Evolutionary conservation across 1,284 basidiomycete genomes (phyloP), one percentile per base, ranked within the genome.

Genomic region (Nidula niveotomentosa): DNA sequence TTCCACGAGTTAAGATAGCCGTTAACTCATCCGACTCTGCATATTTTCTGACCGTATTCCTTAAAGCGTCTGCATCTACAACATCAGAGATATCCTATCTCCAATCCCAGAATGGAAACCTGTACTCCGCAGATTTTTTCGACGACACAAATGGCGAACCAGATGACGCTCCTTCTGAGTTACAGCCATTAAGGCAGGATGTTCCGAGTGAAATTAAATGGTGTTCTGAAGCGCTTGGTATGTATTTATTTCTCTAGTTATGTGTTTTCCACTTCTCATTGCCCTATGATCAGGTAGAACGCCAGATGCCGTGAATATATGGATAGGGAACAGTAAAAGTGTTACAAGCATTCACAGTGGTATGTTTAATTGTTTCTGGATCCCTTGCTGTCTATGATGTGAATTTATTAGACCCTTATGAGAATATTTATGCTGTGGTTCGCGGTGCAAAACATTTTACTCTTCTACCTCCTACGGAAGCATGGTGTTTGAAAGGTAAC

Each of bases 81-180:
- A 46, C 45, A 8, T 56, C 63, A 15, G 81, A 90, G 52, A 78
- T 87, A 3, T 73, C 78, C 57, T 96, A 96, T 69, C 76, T 96
- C 6, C 94, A 96, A 68, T 92, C 90, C 1, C 94, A 96, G 69
- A 93, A 96, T 68, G 94, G 94, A 8, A 96, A 96, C 68, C 62
- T 96, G 35, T 91, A 84, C 61, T 78, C 82, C 1, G 71, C 65
- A 55, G 62, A 65, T 44, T 77, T 75, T 61, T 83, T 80, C 56
- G 64, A 69, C 15, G 59, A 63, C 5, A 63, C 60, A 34, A 59
- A 55, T 15, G 58, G 61, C 6, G 60, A 60, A 49, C 59, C 37
- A 41, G 37, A 23, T 23, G 23, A 23, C 23, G 23, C 58, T 48
- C 43, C 55, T 1, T 86, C 88, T 8, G 89, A 94, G 67, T 85